Evolutionary conservation across 108 stramenopile species (phyloP).

Genomic region (Fragilaria crotonensis): DNA sequence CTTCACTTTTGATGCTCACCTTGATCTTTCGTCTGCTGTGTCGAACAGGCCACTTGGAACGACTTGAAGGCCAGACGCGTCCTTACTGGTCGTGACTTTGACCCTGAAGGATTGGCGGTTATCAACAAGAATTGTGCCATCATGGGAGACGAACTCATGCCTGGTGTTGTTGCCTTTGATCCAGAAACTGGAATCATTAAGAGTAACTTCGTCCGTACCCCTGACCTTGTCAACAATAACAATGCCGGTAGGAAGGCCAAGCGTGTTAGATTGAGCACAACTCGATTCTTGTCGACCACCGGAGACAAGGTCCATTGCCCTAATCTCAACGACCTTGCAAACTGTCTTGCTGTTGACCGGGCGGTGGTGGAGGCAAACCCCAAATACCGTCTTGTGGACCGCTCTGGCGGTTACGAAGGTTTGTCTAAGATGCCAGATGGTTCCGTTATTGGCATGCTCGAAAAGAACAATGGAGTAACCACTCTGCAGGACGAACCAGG

Average conservation of each 20-base stretch:
- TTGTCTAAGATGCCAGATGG: constrained; percentile 26
- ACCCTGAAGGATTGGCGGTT: constrained; percentile 31
- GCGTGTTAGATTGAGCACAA: too few species aligned
- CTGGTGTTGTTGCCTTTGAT: constrained; percentile 27
- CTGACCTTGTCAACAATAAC: constrained; percentile 24
- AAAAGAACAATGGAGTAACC: constrained; percentile 25
- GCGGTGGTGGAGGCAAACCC: constrained; percentile 13
- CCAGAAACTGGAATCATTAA: constrained; percentile 27
- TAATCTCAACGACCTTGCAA: constrained; percentile 15
- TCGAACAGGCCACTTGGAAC: constrained; percentile 28
- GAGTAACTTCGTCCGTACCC: constrained; percentile 22
- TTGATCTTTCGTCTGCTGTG: too few species aligned
- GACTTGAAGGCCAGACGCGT: constrained; percentile 22
- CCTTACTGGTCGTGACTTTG: constrained; percentile 34
- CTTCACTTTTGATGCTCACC: too few species aligned
- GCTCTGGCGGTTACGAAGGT: constrained; percentile 30
- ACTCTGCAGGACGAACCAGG: constrained; percentile 25
- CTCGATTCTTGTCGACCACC: constrained; percentile 24
- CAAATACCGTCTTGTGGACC: constrained; percentile 27
- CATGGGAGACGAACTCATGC: constrained; percentile 35
- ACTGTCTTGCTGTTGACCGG: constrained; percentile 12
- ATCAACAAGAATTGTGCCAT: constrained; percentile 27
- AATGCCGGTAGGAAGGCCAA: constrained; percentile 4
- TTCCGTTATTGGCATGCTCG: constrained; percentile 22
- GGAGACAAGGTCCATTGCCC: constrained; percentile 36